These are phyloP conservation scores for Epicoccum nigrum DNA, from an alignment of 2,329 filamentous ascomycete species.

Conservation along the genomic window DNA sequence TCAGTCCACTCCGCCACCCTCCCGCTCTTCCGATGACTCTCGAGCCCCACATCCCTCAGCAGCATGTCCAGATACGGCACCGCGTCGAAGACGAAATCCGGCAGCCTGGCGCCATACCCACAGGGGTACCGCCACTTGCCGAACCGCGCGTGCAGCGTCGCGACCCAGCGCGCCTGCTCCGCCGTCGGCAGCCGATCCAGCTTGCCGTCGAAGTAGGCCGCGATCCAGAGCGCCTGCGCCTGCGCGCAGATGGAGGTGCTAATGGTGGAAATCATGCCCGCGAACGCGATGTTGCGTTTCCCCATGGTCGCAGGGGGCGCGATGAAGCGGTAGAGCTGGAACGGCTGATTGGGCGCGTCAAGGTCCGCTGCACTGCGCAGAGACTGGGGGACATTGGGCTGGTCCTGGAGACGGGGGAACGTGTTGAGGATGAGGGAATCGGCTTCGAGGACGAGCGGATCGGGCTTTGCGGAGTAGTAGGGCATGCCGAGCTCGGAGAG, in stretches of 20 bases:
- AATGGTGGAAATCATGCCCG: slow-evolving; percentile 44
- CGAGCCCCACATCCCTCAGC: slow-evolving; percentile 19
- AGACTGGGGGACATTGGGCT: slow-evolving; percentile 14
- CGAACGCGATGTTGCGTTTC: slow-evolving; percentile 23
- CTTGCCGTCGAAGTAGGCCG: slow-evolving; percentile 65
- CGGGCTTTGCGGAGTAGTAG: slow-evolving; percentile 21
- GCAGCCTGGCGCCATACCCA: slow-evolving; percentile 67
- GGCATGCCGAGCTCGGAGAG: slow-evolving; percentile 55
- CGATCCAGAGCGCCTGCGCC: slow-evolving; percentile 56
- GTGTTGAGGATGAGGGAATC: slow-evolving; percentile 23
- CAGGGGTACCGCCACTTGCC: slow-evolving; percentile 57
- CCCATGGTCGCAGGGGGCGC: slow-evolving; percentile 36
- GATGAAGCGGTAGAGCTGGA: slow-evolving; percentile 53
- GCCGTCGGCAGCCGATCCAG: slow-evolving; percentile 42
- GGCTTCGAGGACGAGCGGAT: slow-evolving; percentile 38
- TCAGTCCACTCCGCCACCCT: slow-evolving; percentile 25
- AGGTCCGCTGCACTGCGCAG: not conserved
- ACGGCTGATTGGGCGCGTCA: slow-evolving; percentile 27
- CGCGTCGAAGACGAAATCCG: slow-evolving; percentile 77
- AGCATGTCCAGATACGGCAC: slow-evolving; percentile 73
- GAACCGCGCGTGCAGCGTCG: slow-evolving; percentile 69
- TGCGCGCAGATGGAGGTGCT: slow-evolving; percentile 47
- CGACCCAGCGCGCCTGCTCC: slow-evolving; percentile 31
- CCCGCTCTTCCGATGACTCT: slow-evolving; percentile 9
- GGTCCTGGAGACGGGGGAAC: slow-evolving; percentile 15